Base-by-base conservation (phyloP, 164 flowering plant species). In the Stephania yunnanensis region DNA sequence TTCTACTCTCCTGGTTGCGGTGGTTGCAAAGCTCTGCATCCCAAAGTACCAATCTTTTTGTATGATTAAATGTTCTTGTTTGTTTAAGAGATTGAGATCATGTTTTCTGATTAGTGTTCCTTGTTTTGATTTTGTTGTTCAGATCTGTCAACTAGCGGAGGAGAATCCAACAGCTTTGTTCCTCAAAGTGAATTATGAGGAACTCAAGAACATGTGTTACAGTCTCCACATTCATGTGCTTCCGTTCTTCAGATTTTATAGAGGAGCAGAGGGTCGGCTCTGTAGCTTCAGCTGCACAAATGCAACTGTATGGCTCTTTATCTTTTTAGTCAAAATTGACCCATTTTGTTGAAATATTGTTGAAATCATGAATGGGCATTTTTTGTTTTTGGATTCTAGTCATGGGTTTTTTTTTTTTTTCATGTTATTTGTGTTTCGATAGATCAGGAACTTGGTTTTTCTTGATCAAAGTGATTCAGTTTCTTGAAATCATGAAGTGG, bases 1-100 rank as follows among this genome's bases (percentile, higher is more conserved):
- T 92, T 94, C 79, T 94, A 89, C 76, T 94, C 98, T 0, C 97
- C 97, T 81, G 91, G 96, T 69, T 94, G 98, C 81, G 98, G 98
- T 13, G 98, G 97, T 36, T 94, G 98, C 87, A 94, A 81, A 84
- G 81, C 97, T 82, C 88, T 94, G 25, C 97, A 92, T 82, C 98
- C 97, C 19, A 94, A 94, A 95, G 97, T 94, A 84, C 42, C 2
- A 36, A 36, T 36, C 42, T 36, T 36, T 36, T 36, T 36, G 42
- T 36, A 2, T 36, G 42, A 36, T 2, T 4, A 36, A 36, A 36
- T 36, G 42, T 36, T 36, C 42, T 36, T 36, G 42, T 36, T 36
- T 36, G 42, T 36, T 36, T 36, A 4, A 36, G 42, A 36, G 42
- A 2, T 36, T 36, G 42, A 36, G 4, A 36, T 36, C 42, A 36